Evolutionary conservation across 176 grass and related monocot species (phyloP), one percentile per base, ranked within the genome.

Genomic region (Poa annua): DNA sequence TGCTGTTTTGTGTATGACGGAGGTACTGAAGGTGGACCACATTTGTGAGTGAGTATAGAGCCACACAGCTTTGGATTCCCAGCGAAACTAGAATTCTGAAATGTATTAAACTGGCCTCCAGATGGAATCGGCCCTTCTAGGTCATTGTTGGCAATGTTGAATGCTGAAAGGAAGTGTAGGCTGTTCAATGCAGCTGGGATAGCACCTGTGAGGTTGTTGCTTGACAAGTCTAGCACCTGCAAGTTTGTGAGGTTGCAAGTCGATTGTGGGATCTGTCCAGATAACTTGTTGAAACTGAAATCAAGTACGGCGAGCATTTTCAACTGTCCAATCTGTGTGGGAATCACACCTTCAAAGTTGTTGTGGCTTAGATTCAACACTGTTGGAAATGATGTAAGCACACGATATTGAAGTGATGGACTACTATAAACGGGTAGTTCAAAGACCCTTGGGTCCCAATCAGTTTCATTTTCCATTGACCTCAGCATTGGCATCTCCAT

Each of bases 101-200:
- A 87, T 33, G 85, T 87, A 51, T 22, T 24, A 7, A 87, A 82
- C 71, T 87, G 85, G 1, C 29, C 29, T 76, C 56, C 78, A 13
- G 7, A 39, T 66, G 85, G 85, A 82, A 87, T 16, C 4, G 71
- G 44, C 17, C 85, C 85, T 62, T 87, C 56, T n/a, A 87, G 78
- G 48, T 67, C 56, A 33, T 87, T 87, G 36, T 67, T 62, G 0
- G 85, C 56, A 75, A 82, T 21, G n/a, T 79, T 82, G 49, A 87
- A 82, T 32, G 15, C 15, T 16, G 85, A 65, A 42, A 87, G 85
- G 71, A 87, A 87, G 45, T 87, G 0, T 11, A 87, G 42, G 2
- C 0, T 42, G 0, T n/a, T 67, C 44, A 87, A 16, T 63, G 20
- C 54, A 26, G 1, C 11, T 12, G 85, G 78, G 16, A 87, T 56